These are phyloP conservation scores for Albophoma yamanashiensis DNA, from an alignment of 2,329 filamentous ascomycete species.

Conservation along the genomic window DNA sequence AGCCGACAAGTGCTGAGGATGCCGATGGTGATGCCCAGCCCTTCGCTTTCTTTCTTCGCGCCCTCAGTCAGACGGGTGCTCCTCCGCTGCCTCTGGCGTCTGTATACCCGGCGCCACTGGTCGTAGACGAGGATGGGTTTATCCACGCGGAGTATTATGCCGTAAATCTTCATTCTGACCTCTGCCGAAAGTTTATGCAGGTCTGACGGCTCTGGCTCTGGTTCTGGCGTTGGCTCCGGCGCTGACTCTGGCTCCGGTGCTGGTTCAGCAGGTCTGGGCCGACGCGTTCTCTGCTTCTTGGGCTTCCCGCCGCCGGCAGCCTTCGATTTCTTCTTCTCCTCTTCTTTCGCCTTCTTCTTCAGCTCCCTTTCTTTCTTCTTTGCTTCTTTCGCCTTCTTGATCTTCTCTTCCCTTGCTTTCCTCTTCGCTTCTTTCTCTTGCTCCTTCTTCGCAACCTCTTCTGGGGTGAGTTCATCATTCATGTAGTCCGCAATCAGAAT, in stretches of 20 bases:
- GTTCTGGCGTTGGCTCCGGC: neutral
- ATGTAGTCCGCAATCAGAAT: neutral
- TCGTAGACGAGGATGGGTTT: constrained; percentile 21
- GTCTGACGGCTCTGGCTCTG: too few species aligned
- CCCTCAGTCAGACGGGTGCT: neutral
- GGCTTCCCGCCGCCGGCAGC: neutral
- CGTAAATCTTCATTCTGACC: constrained; percentile 19
- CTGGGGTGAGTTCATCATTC: neutral
- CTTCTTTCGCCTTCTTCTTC: neutral
- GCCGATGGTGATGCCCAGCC: constrained; percentile 17
- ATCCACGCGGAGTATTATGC: constrained; percentile 18
- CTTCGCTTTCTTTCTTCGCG: constrained; percentile 1
- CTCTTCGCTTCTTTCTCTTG: neutral
- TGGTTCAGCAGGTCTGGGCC: neutral
- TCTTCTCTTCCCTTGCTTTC: neutral
- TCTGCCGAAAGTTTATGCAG: constrained; percentile 15
- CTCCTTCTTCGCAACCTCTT: neutral
- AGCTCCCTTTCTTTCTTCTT: neutral
- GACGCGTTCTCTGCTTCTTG: neutral
- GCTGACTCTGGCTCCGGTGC: neutral
- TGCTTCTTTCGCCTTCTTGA: neutral
- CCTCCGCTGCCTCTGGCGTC: constrained; percentile 3
- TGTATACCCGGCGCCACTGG: constrained; percentile 22
- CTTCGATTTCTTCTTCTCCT: neutral
- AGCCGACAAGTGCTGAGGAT: constrained; percentile 26